These are phyloP conservation scores for Dipteronia dyeriana DNA, from an alignment of 345 rosid species.

Conservation along the genomic window DNA sequence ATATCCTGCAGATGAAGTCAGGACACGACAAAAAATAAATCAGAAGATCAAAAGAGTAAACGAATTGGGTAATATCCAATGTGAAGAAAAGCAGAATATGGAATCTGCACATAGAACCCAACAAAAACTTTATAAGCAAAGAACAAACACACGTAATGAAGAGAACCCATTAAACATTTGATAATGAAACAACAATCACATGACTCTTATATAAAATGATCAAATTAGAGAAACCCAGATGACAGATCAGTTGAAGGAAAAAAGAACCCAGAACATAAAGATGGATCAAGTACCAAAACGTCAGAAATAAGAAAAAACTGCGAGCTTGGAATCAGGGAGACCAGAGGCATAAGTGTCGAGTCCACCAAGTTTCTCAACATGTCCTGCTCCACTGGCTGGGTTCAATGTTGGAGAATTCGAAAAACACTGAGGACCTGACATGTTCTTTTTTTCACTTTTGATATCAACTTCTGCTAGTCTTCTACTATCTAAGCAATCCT, in stretches of 20 bases:
- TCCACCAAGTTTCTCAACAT: constrained; percentile 38
- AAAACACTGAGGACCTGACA: constrained; percentile 53
- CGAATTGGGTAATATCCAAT: background rate
- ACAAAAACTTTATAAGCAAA: background rate
- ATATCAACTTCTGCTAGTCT: no score
- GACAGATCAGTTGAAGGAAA: background rate
- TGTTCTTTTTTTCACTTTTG: background rate
- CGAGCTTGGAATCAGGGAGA: constrained; percentile 30
- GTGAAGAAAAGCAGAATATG: background rate
- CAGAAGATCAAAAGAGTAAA: background rate
- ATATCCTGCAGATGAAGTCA: constrained; percentile 50
- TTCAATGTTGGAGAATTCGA: constrained; percentile 41
- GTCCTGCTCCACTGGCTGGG: constrained; percentile 33
- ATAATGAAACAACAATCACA: background rate
- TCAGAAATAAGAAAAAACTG: constrained; percentile 47
- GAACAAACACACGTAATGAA: background rate
- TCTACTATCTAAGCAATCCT: no score
- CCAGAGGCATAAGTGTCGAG: constrained; percentile 41
- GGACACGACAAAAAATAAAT: constrained; percentile 12
- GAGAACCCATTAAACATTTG: background rate
- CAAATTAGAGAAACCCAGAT: constrained; percentile 1
- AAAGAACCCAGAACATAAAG: background rate
- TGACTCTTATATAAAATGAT: background rate
- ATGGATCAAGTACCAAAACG: constrained; percentile 43
- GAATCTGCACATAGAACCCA: background rate